Evolutionary conservation across 306 rosid genomes (phyloP), one percentile per base, ranked within the genome.

Genomic region (Vicia villosa): DNA sequence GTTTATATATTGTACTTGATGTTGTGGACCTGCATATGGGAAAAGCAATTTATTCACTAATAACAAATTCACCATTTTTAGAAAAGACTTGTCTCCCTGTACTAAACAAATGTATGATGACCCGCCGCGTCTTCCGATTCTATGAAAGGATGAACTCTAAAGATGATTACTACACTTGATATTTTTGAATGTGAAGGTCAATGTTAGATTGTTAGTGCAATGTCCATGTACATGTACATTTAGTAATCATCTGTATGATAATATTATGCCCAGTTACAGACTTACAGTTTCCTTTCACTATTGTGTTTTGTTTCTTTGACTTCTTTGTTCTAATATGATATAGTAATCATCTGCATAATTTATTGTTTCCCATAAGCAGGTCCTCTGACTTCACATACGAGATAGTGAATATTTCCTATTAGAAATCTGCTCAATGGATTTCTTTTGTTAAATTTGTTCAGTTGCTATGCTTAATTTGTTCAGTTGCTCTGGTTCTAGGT

Each of bases 401-500:
- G 75, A 74, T 59, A 45, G 43, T 10, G 52, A n/a, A 24, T 67
- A 43, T 62, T 62, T 38, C 58, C 14, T 78, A 56, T 66, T 43
- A 40, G 51, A 68, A 57, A 75, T 41, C 51, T 72, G 55, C 9
- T 56, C 42, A 19, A 43, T 76, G 17, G 78, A 61, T 80, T 63
- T 71, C 60, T 81, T 69, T 68, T 69, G 74, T 76, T 73, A 68
- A 46, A 49, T 24, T 55, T 62, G 40, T 61, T 73, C 49, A 54
- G 74, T 69, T 82, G 21, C 66, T 70, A 60, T 69, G 80, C 78
- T 73, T 65, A 46, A 42, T 24, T 55, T 46, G 40, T 61, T 73
- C 47, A 54, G 74, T 69, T 82, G 21, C 66, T 72, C 63, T 69
- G 80, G 67, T 50, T 85, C 83, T 86, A 94, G 98, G 98, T 94